These are phyloP conservation scores for Phytophthora nicotianae DNA, from an alignment of 352 stramenopile species.

Conservation along the genomic window DNA sequence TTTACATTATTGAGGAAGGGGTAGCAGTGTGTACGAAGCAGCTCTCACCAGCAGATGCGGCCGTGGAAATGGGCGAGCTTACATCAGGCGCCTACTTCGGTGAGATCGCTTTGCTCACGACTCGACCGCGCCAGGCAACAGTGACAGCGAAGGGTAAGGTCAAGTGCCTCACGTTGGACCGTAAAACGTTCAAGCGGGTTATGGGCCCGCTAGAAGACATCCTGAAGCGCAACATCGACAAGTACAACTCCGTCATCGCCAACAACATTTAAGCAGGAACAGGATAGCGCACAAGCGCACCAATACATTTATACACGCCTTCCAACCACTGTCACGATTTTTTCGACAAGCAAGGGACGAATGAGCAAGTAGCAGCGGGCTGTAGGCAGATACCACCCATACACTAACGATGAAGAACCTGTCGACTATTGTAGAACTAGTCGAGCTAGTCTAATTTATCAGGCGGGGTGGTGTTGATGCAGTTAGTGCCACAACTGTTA, in stretches of 20 bases:
- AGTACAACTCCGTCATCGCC: slow-evolving; percentile 91
- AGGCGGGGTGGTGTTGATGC: slow-evolving; percentile 3
- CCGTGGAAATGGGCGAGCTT: slow-evolving; percentile 89
- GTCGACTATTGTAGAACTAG: slow-evolving; percentile 6
- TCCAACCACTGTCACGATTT: slow-evolving; percentile 27
- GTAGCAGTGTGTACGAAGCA: slow-evolving; percentile 85
- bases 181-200: slow-evolving; percentile 92
- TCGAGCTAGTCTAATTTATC: slow-evolving; percentile 4
- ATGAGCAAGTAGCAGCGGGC: slow-evolving; percentile 16
- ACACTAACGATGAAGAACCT: slow-evolving; percentile 2
- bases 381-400: slow-evolving; percentile 5
- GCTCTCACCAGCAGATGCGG: slow-evolving; percentile 65
- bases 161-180: slow-evolving; percentile 92
- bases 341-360: slow-evolving; percentile 14
- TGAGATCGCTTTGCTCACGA: slow-evolving; percentile 95
- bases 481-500: slow-evolving; percentile 15
- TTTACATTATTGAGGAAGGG: slow-evolving; percentile 92
- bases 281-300: slow-evolving; percentile 26
- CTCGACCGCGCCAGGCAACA: slow-evolving; percentile 91
- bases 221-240: slow-evolving; percentile 91
- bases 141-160: slow-evolving; percentile 85
- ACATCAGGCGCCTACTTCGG: slow-evolving; percentile 95
- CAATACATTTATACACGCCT: slow-evolving; percentile 40
- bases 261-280: slow-evolving; percentile 85
- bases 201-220: slow-evolving; percentile 91